Percentiles rank a stretch among this genome's conserved stretches.
These are phyloP conservation scores for Yarrowia yakushimensis DNA, from an alignment of 805 yeast genomes.

Conservation along the genomic window DNA sequence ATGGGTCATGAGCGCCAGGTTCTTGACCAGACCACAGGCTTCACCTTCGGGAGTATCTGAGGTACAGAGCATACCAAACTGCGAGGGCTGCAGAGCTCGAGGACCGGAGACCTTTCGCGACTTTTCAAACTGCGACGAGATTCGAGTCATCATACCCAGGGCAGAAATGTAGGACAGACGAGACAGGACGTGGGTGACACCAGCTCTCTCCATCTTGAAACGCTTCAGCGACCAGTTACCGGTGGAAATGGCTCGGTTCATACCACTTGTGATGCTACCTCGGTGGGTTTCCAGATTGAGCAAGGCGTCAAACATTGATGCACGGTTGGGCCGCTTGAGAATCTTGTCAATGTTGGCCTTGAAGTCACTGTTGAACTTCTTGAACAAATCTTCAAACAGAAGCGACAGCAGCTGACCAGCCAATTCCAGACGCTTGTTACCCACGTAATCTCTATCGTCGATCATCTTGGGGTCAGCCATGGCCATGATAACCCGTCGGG, in stretches of 20 bases:
- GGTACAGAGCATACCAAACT: conserved; percentile 98
- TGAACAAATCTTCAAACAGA: conserved; percentile 93
- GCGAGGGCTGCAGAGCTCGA: conserved; percentile 97
- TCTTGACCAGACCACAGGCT: conserved; percentile 98
- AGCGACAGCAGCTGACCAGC: conserved; percentile 97
- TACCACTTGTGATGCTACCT: conserved; percentile 87
- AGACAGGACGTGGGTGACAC: conserved; percentile 94
- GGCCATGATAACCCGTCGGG: conserved; percentile 93
- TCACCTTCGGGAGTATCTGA: conserved; percentile 99
- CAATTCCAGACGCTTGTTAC: conserved; percentile 92
- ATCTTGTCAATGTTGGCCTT: conserved; percentile 92
- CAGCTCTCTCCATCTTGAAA: conserved; percentile 99
- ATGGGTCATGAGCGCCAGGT: conserved; percentile 96
- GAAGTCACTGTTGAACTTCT: conserved; percentile 92
- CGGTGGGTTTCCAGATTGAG: conserved; percentile 86
- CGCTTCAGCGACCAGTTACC: conserved; percentile 99
- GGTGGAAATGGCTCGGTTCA: conserved; percentile 94
- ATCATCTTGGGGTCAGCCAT: conserved; percentile 91
- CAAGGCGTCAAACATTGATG: conserved; percentile 92
- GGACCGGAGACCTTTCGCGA: conserved; percentile 98
- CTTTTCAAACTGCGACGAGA: conserved; percentile 97
- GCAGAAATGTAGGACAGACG: conserved; percentile 92
- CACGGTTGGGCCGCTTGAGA: conserved; percentile 87
- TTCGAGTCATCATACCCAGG: conserved; percentile 98
- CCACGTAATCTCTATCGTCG: conserved; percentile 98